These are phyloP conservation scores for Thermoascus crustaceus DNA, from an alignment of 2,329 filamentous ascomycete genomes.

Conservation along the genomic window DNA sequence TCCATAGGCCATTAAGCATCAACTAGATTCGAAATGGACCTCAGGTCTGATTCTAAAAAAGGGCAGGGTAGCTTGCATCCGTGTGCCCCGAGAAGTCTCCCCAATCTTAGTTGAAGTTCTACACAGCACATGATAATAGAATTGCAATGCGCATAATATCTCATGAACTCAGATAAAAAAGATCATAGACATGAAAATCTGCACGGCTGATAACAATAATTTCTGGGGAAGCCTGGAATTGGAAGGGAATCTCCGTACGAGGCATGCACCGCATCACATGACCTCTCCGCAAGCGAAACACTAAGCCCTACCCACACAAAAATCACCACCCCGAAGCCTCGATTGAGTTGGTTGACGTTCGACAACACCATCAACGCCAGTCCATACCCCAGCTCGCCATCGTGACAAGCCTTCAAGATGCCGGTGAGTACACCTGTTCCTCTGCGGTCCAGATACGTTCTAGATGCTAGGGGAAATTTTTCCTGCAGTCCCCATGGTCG, in stretches of 20 bases:
- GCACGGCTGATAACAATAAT: too few relatives aligned
- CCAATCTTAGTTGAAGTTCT: too few relatives aligned
- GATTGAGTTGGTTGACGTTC: constrained; percentile 21
- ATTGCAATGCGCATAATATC: too few relatives aligned
- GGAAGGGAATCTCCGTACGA: background rate
- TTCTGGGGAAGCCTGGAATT: too few relatives aligned
- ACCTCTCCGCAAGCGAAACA: constrained; percentile 28
- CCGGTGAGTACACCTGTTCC: constrained; percentile 37
- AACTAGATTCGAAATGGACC: too few relatives aligned
- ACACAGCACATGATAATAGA: too few relatives aligned
- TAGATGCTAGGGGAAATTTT: constrained; percentile 1
- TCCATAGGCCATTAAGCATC: too few relatives aligned
- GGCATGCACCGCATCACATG: constrained; percentile 22
- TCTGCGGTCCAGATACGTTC: background rate
- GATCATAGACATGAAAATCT: too few relatives aligned
- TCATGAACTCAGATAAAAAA: too few relatives aligned
- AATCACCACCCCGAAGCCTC: constrained; percentile 21
- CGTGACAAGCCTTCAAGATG: constrained; percentile 45
- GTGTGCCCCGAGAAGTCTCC: too few relatives aligned
- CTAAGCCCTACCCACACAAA: constrained; percentile 36
- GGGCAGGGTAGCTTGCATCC: too few relatives aligned
- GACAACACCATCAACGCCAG: constrained; percentile 23
- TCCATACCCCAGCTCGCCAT: constrained; percentile 33
- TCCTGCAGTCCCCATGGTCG: constrained; percentile 4
- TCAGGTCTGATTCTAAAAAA: too few relatives aligned